phyloP scores from a whole-genome alignment of 208 protist genomes.

The Acanthamoeba healyi region DNA sequence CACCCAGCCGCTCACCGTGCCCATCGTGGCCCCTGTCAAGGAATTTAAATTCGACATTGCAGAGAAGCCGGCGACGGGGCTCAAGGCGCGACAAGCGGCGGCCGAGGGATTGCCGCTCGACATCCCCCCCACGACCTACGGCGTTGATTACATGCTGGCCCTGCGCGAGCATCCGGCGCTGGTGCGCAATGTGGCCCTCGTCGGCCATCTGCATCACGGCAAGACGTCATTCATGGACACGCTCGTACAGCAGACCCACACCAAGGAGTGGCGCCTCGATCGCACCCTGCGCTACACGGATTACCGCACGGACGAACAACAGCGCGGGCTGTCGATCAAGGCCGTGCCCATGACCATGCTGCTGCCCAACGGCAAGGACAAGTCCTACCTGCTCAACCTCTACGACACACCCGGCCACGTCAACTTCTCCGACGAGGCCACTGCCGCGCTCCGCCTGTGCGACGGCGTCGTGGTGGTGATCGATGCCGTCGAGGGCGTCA shows the following conservation, averaged over 20 bases:
- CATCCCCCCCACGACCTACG: conserved; percentile 19
- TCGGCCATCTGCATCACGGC: conserved; percentile 97
- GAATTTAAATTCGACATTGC: conserved; percentile 87
- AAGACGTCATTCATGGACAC: conserved; percentile 97
- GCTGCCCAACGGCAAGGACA: conserved; percentile 86
- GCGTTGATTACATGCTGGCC: conserved; percentile 82
- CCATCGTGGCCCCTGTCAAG: conserved; percentile 93
- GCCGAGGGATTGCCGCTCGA: background rate
- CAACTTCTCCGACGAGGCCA: conserved; percentile 97
- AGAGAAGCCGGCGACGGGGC: conserved; percentile 88
- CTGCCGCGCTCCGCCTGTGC: conserved; percentile 94
- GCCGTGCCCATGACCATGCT: conserved; percentile 91
- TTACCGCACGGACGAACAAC: conserved; percentile 91
- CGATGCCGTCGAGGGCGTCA: conserved; percentile 98
- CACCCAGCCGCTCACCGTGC: conserved; percentile 92
- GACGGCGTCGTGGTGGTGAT: conserved; percentile 98
- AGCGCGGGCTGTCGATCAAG: conserved; percentile 92
- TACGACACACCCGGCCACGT: conserved; percentile 97
- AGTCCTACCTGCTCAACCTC: conserved; percentile 96
- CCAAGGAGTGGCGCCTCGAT: conserved; percentile 77
- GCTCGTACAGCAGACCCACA: conserved; percentile 93
- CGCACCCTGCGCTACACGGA: conserved; percentile 89
- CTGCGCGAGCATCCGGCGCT: conserved; percentile 90
- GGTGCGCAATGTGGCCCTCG: conserved; percentile 96
- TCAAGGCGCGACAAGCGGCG: conserved; percentile 49